Evolutionary conservation across 2,329 filamentous ascomycete species (phyloP).

Genomic region (Immersiporthe knoxdaviesiana): DNA sequence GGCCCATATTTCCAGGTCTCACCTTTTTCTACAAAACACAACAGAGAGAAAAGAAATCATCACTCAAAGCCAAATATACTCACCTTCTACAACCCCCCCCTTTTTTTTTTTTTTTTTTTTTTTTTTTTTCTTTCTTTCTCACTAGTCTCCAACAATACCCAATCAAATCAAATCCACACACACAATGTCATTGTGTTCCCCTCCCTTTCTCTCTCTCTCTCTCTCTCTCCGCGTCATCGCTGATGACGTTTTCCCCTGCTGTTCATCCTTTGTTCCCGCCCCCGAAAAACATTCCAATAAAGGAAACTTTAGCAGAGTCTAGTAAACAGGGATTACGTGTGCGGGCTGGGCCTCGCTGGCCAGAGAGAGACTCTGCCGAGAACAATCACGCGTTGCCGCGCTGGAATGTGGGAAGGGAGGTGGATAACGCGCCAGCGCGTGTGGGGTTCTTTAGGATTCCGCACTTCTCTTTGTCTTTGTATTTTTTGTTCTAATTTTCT

Average conservation of each 20-base stretch:
- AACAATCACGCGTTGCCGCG: no score
- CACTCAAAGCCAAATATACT: no score
- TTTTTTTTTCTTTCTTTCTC: not conserved
- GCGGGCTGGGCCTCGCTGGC: not conserved
- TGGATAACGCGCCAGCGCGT: not conserved
- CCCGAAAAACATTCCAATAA: not conserved
- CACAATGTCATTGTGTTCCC: not conserved
- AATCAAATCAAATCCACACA: no score
- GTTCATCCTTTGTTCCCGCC: not conserved
- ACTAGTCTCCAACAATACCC: no score
- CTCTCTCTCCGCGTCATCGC: not conserved
- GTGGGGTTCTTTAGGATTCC: not conserved
- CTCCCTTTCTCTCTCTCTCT: no score
- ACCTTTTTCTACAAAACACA: no score
- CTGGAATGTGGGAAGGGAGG: not conserved
- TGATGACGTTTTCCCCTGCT: not conserved
- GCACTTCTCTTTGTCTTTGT: not conserved
- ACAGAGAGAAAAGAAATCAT: no score
- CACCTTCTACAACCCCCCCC: no score
- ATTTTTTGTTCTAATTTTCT: not conserved
- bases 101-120: no score
- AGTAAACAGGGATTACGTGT: not conserved
- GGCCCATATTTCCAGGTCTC: no score
- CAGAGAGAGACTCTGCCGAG: no score
- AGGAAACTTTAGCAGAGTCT: not conserved